These are phyloP conservation scores for Ceratobasidium sp. DNA, from an alignment of 1,284 basidiomycete genomes.

Conservation along the genomic window DNA sequence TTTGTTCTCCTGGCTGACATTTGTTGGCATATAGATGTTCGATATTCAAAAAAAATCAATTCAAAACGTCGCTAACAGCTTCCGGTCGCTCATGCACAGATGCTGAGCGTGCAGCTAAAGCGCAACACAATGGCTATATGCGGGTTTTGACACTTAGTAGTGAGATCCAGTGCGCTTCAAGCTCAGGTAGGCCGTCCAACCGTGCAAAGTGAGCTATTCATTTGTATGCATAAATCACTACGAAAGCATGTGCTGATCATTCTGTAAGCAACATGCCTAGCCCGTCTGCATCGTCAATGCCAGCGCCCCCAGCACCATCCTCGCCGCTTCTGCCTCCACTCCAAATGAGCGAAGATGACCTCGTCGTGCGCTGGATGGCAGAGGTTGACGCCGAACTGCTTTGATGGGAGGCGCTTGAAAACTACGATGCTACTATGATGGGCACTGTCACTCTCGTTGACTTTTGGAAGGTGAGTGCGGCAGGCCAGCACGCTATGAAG, in stretches of 20 bases:
- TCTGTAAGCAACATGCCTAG: not conserved
- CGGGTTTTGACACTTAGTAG: not conserved
- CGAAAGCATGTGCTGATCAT: not conserved
- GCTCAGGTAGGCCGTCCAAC: not conserved
- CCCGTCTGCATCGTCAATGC: not conserved
- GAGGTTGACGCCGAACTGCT: conserved; percentile 25
- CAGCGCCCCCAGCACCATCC: not conserved
- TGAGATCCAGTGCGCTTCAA: not conserved
- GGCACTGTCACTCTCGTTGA: conserved; percentile 10
- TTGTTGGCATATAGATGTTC: not conserved
- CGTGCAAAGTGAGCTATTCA: not conserved
- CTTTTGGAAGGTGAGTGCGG: conserved; percentile 18
- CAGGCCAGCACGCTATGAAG: no score
- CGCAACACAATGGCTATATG: conserved; percentile 8
- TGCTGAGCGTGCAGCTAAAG: not conserved
- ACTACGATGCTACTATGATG: not conserved
- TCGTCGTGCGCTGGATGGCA: not conserved
- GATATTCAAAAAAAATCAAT: not conserved
- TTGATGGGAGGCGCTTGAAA: conserved; percentile 6
- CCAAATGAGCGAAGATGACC: not conserved
- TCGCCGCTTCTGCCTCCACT: not conserved
- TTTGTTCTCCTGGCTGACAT: not conserved
- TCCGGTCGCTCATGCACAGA: not conserved
- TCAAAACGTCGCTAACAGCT: not conserved
- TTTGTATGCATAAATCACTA: not conserved